These are phyloP conservation scores for Podaxis rugospora DNA, from an alignment of 768 basidiomycete genomes.

Conservation along the genomic window DNA sequence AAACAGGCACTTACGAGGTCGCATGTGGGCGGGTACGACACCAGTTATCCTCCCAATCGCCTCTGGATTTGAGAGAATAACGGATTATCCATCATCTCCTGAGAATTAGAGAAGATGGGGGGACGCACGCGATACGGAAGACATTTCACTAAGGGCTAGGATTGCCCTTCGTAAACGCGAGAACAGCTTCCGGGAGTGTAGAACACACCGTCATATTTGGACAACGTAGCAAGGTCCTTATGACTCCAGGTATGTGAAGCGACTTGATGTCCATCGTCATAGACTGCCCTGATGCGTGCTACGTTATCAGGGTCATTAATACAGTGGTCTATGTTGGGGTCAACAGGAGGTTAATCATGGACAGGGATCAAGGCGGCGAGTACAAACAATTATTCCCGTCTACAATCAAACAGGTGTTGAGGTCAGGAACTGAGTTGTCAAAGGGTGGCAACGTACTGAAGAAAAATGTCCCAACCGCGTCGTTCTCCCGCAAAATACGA, in stretches of 20 bases:
- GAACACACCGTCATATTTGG: slow-evolving; percentile 12
- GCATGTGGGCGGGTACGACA: slow-evolving; percentile 19
- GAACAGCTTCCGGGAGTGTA: neutral
- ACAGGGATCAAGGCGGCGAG: neutral
- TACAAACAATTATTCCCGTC: slow-evolving; percentile 11
- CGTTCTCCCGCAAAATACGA: slow-evolving; percentile 26
- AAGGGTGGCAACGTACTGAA: slow-evolving; percentile 16
- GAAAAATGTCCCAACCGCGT: slow-evolving; percentile 33
- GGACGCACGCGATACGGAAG: slow-evolving; percentile 3
- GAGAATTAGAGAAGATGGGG: too few relatives aligned
- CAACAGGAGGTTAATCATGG: neutral
- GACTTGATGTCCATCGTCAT: slow-evolving; percentile 23
- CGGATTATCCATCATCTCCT: neutral
- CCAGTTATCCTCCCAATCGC: slow-evolving; percentile 21
- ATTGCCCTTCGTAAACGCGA: neutral
- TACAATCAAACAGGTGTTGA: neutral
- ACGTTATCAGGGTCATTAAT: slow-evolving; percentile 18
- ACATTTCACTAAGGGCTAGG: slow-evolving; percentile 5
- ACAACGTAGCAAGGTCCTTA: slow-evolving; percentile 17
- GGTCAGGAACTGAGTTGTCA: neutral
- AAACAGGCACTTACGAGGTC: slow-evolving; percentile 19
- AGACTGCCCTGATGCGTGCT: slow-evolving; percentile 16
- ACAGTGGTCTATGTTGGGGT: slow-evolving; percentile 19
- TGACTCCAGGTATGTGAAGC: slow-evolving; percentile 29
- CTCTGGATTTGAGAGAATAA: slow-evolving; percentile 4